phyloP scores from a whole-genome alignment of 1,139 yeast genomes.

The Geotrichum histeridarum region DNA sequence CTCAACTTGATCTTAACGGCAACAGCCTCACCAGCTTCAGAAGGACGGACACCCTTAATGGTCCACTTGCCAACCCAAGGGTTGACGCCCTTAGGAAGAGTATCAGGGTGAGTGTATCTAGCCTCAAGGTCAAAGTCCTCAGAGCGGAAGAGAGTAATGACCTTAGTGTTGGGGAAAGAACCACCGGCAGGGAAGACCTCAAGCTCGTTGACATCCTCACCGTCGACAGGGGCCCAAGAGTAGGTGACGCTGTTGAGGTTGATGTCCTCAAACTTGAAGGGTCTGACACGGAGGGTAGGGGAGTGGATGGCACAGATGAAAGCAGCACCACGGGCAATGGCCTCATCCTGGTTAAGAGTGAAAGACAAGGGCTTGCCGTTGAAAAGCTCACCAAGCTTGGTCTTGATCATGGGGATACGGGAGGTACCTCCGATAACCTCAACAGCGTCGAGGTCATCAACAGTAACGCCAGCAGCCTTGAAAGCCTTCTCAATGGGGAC shows the following conservation, averaged over 20 bases:
- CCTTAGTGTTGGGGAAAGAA: conserved; percentile 88
- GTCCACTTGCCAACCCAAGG: conserved; percentile 78
- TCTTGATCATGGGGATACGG: conserved; percentile 91
- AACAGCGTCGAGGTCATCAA: conserved; percentile 76
- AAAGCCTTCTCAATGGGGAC: conserved; percentile 80
- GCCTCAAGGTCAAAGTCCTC: conserved; percentile 87
- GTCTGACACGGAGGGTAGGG: conserved; percentile 97
- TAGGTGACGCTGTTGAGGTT: conserved; percentile 90
- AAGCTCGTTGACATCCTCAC: conserved; percentile 80
- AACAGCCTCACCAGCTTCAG: conserved; percentile 69
- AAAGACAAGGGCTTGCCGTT: conserved; percentile 85
- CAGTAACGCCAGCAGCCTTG: conserved; percentile 66
- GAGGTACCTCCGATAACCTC: conserved; percentile 98
- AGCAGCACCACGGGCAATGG: conserved; percentile 98
- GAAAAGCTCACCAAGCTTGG: conserved; percentile 70
- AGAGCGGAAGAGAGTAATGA: conserved; percentile 87
- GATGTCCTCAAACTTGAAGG: conserved; percentile 95
- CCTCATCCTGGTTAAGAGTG: conserved; percentile 98
- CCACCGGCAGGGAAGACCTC: conserved; percentile 97
- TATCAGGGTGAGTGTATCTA: conserved; percentile 69
- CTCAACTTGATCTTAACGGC: conserved; percentile 91
- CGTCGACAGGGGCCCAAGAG: conserved; percentile 91
- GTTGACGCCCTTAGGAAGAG: conserved; percentile 64
- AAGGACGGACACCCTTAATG: conserved; percentile 76
- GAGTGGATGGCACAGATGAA: conserved; percentile 98